Evolutionary conservation across 192 early-diverging fungal species (phyloP), one percentile per base, ranked within the genome.

Genomic region (Backusella luteola): DNA sequence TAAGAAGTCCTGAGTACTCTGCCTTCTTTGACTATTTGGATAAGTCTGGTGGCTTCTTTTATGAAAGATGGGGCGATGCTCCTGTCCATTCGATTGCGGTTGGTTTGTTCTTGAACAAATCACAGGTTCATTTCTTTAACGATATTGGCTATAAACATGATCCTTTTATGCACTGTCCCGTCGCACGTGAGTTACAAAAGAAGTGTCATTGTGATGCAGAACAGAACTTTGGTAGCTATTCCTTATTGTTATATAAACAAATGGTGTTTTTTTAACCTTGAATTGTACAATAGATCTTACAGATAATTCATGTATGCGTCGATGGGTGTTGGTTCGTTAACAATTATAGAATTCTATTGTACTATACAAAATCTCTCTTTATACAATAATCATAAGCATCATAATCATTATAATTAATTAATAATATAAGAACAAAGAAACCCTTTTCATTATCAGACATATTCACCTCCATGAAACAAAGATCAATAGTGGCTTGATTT

Each of bases 11-110:
- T 23, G 86, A 84, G 0, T 95, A 95, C 77, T 81, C 84, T 46
- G 85, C 87, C 29, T 94, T 87, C 56, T 89, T 90, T 71, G 80
- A 87, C 26, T 87, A 89, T 59, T 80, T 97, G 32, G 96, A 97
- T 74, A 77, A 87, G 41, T 76, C 86, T 2, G 95, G 95, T 39
- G 95, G 95, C 7, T 96, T 95, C 86, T 96, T 93, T 76, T 96
- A 96, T 76, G 94, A 94, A 78, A 29, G 90, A 53, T 92, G 91
- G 91, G 89, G 89, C 9, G 91, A 94, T 84, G 93, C 93, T 2
- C 93, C 93, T 34, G 88, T 94, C 4, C 93, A 93, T 77, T 89
- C 90, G 1, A 90, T 94, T 63, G 90, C 85, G 21, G 89, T 84
- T n/a, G 88, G 87, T 15, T 53, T 94, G 59, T 87, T 89, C 72